Conservation (phyloP, 495 filamentous ascomycete species). For the Coniosporium apollinis region DNA sequence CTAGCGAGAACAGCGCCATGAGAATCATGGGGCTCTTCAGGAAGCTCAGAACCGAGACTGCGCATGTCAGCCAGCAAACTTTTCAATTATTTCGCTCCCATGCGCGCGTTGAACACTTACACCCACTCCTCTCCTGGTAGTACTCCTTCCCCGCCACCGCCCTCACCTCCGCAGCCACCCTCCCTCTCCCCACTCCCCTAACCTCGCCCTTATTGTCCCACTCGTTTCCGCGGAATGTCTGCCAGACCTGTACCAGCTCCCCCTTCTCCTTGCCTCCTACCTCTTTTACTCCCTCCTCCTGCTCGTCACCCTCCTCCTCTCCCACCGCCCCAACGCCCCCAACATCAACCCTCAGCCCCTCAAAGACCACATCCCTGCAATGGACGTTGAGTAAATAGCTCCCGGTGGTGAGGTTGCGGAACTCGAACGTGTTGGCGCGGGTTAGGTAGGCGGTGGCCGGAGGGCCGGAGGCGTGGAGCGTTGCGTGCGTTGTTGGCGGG, state of each 20-base stretch:
- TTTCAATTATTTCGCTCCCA: constrained; percentile 1
- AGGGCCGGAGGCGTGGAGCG: constrained; percentile 36
- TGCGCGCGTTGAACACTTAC: constrained; percentile 33
- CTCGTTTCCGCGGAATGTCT: constrained; percentile 75
- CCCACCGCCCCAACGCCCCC: constrained; percentile 15
- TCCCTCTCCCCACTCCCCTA: constrained; percentile 24
- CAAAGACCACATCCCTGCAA: constrained; percentile 53
- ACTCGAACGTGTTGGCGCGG: constrained; percentile 49
- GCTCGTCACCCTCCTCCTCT: constrained; percentile 39
- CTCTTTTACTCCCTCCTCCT: constrained; percentile 17
- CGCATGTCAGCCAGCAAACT: constrained; percentile 3
- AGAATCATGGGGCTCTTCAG: constrained; percentile 93
- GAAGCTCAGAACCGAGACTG: constrained; percentile 41
- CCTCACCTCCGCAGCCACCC: constrained; percentile 38
- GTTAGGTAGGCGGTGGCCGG: constrained; percentile 41
- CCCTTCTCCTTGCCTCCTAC: constrained; percentile 23
- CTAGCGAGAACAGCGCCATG: constrained; percentile 65
- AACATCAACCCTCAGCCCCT: constrained; percentile 62
- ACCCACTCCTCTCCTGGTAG: constrained; percentile 52
- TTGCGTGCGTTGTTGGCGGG: constrained; percentile 54
- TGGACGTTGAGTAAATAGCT: constrained; percentile 72
- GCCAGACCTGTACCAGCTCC: constrained; percentile 61
- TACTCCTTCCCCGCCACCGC: constrained; percentile 48
- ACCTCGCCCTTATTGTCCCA: constrained; percentile 66
- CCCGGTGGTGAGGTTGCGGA: constrained; percentile 45